phyloP scores from a whole-genome alignment of 805 yeast genomes.

The Maudiozyma serrabonitensis region DNA sequence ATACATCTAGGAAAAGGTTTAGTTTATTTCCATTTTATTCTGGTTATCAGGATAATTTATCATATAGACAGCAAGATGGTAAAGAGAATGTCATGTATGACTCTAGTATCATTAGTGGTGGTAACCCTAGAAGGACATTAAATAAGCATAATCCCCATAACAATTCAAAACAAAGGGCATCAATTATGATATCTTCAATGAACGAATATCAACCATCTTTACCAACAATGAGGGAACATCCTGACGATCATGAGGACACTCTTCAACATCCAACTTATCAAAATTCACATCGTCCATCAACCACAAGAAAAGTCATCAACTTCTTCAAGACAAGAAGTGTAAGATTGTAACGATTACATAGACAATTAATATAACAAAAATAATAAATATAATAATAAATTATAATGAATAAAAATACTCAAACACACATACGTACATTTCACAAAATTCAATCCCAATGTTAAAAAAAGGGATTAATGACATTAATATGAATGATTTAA shows the following conservation, averaged over 20 bases:
- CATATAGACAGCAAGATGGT: neutral
- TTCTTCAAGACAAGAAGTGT: slow-evolving; percentile 61
- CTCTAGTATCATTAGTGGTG: neutral
- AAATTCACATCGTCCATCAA: slow-evolving; percentile 32
- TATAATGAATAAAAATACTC: neutral
- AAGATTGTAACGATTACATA: slow-evolving; percentile 13
- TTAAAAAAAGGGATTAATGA: too few species aligned
- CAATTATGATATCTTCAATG: slow-evolving; percentile 10
- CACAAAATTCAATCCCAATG: too few species aligned
- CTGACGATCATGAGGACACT: neutral
- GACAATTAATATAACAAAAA: neutral
- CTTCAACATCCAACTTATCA: neutral
- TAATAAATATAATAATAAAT: neutral
- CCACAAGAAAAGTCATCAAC: slow-evolving; percentile 70
- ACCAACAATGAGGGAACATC: neutral
- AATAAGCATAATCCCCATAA: neutral
- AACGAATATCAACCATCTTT: slow-evolving; percentile 1
- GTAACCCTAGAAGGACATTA: neutral
- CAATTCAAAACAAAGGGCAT: neutral
- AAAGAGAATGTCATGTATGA: slow-evolving; percentile 1
- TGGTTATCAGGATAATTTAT: slow-evolving; percentile 4
- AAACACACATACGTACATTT: too few species aligned
- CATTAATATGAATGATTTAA: too few species aligned
- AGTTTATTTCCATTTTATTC: slow-evolving; percentile 33
- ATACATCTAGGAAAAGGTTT: slow-evolving; percentile 27